Base-by-base conservation (phyloP, 345 rosid genomes). In the Populus tremula region DNA sequence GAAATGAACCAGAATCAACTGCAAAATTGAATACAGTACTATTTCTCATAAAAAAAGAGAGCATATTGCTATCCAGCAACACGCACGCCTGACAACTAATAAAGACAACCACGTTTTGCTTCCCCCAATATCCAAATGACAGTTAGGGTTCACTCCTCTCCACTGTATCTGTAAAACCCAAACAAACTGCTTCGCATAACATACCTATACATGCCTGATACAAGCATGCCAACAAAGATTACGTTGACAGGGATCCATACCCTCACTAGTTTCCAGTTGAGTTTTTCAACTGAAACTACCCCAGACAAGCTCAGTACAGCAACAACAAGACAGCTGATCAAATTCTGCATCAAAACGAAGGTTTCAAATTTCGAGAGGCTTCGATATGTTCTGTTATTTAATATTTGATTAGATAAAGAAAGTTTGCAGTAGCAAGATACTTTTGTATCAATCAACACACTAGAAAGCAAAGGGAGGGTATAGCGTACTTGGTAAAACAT, bases 191-290 rank as follows among this genome's bases (percentile, higher is more conserved):
- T 13, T 18, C 8, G 21, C 12, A 7, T 59, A 25, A 20, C 74
- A 76, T 85, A 95, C 98, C 99, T 95, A 77, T 89, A 93, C 97
- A 93, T 93, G 82, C 99, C 92, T 1, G 97, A 93, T 23, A 91
- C 88, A 73, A 95, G 90, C 99, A 95, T 95, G 69, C 99, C 99
- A 12, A 95, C 91, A 65, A 95, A 95, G 78, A 93, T 93, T 73
- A 90, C 67, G 79, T 95, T 95, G 84, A 92, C 99, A 77, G 99
- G 99, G 67, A 93, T 80, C 99, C 99, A 95, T 54, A 90, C 83
- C 87, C 80, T 87, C 29, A 91, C 73, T 75, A 95, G 80, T 87
- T 91, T 95, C 98, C 97, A 91, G n/a, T 87, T 92, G 41, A 95
- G 88, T 81, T 84, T 91, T 72, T 92, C 98, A 47, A 93, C 88